These are phyloP conservation scores for Fusarium sp. DNA, from an alignment of 2,329 filamentous ascomycete genomes.

Conservation along the genomic window DNA sequence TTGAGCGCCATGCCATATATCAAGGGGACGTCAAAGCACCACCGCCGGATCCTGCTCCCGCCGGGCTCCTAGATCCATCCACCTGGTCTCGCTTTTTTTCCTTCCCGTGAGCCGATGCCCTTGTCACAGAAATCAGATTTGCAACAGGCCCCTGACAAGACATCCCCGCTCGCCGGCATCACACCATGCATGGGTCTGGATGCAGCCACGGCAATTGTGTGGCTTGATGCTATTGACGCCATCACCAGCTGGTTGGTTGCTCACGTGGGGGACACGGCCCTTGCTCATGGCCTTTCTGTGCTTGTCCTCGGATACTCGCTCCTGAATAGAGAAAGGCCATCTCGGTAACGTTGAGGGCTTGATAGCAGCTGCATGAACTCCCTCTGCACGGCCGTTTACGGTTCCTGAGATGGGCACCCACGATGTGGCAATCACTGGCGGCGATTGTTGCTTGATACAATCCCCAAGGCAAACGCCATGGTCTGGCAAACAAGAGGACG, in stretches of 20 bases:
- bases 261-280: background rate
- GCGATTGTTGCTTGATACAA: background rate
- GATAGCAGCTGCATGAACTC: background rate
- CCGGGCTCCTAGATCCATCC: background rate
- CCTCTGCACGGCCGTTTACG: background rate
- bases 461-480: background rate
- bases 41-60: background rate
- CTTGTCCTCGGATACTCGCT: background rate
- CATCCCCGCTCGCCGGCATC: background rate
- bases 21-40: background rate
- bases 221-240: slow-evolving; percentile 33
- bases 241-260: background rate
- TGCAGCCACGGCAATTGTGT: slow-evolving; percentile 14
- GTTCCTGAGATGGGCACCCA: slow-evolving; percentile 1
- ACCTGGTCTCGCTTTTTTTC: background rate
- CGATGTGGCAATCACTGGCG: background rate
- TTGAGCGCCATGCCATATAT: slow-evolving; percentile 6
- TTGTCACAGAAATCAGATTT: background rate
- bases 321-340: background rate
- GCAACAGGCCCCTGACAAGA: background rate
- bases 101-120: background rate
- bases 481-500: background rate
- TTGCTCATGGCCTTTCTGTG: background rate
- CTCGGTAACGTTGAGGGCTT: background rate
- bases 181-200: slow-evolving; percentile 23